Conservation (phyloP, 2,329 filamentous ascomycete genomes). For the Calonectria ilicicola region DNA sequence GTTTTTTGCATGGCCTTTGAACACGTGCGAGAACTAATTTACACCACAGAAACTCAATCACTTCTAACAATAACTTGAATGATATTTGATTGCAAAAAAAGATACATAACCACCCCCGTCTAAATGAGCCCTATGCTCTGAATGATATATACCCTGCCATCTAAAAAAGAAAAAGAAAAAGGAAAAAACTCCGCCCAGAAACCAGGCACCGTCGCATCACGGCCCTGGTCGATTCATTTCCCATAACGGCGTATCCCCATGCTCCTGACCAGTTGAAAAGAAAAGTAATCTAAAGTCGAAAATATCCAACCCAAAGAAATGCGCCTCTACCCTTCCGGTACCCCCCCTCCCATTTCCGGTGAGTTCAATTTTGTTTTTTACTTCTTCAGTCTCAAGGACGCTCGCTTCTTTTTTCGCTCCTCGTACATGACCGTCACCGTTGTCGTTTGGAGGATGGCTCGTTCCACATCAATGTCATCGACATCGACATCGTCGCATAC, state of each 20-base stretch:
- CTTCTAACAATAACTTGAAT: background rate
- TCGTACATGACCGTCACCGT: slow-evolving; percentile 41
- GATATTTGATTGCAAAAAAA: background rate
- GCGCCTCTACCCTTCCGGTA: background rate
- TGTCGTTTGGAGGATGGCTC: slow-evolving; percentile 39
- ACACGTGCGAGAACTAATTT: background rate
- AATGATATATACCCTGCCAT: background rate
- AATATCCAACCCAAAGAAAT: background rate
- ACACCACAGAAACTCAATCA: background rate
- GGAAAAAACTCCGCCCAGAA: background rate
- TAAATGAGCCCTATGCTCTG: background rate
- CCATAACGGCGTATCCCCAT: background rate
- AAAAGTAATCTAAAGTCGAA: background rate
- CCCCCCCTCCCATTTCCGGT: background rate
- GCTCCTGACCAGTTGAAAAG: too few relatives aligned
- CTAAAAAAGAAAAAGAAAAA: too few relatives aligned
- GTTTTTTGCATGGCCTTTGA: background rate
- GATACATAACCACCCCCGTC: background rate
- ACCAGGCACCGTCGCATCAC: background rate
- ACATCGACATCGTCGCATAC: slow-evolving; percentile 33
- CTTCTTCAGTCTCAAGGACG: background rate
- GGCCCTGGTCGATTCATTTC: background rate
- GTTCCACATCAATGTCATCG: slow-evolving; percentile 34
- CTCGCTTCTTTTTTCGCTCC: slow-evolving; percentile 16
- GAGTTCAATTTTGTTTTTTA: background rate